Evolutionary conservation across 768 basidiomycete genomes (phyloP).

Genomic region (Favolaschia claudopus): DNA sequence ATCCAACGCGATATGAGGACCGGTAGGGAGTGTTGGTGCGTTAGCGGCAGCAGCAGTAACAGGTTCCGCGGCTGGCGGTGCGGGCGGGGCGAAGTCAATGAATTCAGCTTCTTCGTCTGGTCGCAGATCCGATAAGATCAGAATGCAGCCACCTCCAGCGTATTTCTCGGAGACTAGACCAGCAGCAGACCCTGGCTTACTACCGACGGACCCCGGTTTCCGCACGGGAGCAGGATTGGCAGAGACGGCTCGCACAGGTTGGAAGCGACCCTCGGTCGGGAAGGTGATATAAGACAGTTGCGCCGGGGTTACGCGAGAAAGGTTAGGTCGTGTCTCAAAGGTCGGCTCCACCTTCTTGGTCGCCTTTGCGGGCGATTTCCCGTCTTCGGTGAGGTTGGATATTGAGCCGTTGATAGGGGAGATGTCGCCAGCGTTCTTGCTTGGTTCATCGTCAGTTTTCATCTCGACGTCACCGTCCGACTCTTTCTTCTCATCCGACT

Average conservation of each 20-base stretch:
- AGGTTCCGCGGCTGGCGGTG: conserved; percentile 33
- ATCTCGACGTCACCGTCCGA: conserved; percentile 75
- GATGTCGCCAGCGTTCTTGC: conserved; percentile 59
- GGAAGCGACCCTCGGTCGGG: conserved; percentile 80
- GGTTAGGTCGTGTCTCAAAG: conserved; percentile 81
- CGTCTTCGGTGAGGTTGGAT: conserved; percentile 54
- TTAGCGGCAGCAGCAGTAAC: conserved; percentile 41
- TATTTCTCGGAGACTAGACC: conserved; percentile 62
- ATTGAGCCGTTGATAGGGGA: conserved; percentile 64
- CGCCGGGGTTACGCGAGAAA: conserved; percentile 90
- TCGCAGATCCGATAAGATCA: conserved; percentile 79
- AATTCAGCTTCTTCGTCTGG: conserved; percentile 78
- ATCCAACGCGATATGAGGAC: conserved; percentile 71
- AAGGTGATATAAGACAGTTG: conserved; percentile 89
- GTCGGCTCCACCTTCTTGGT: conserved; percentile 77
- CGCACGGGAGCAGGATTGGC: conserved; percentile 47
- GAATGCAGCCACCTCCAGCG: conserved; percentile 86
- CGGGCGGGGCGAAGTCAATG: conserved; percentile 62
- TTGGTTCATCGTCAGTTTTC: conserved; percentile 68
- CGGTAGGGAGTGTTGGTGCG: conserved; percentile 45
- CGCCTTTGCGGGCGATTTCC: conserved; percentile 47
- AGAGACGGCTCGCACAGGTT: conserved; percentile 86
- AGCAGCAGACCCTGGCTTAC: conserved; percentile 36
- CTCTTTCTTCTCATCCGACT: conserved; percentile 60
- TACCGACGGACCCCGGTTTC: conserved; percentile 37